Percentiles rank a stretch among this genome's conserved stretches.
Evolutionary conservation across 106 monocot species (phyloP).

Genomic region (Platanthera guangdongensis): DNA sequence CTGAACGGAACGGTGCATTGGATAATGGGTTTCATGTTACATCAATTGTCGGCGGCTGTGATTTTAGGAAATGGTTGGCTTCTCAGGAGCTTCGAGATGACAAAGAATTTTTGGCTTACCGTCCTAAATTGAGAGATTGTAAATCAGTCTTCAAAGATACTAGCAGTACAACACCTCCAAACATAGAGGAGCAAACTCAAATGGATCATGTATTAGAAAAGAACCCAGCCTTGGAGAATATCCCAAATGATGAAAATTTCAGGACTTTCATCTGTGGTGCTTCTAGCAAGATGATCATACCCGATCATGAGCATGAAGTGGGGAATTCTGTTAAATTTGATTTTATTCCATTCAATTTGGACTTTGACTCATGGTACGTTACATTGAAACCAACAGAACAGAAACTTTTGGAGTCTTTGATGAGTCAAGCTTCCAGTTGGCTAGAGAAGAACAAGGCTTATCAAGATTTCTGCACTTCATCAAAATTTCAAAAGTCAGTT

Average conservation of each 20-base stretch:
- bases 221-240: background rate
- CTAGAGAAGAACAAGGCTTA: conserved; percentile 40
- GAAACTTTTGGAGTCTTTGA: conserved; percentile 36
- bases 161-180: background rate
- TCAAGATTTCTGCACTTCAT: conserved; percentile 52
- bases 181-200: conserved; percentile 11
- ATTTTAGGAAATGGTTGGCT: conserved; percentile 16
- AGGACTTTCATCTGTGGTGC: conserved; percentile 55
- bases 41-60: conserved; percentile 25
- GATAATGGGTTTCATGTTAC: conserved; percentile 31
- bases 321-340: conserved; percentile 34
- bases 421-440: conserved; percentile 49
- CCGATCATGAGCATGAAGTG: conserved; percentile 10
- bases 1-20: conserved; percentile 20
- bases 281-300: conserved; percentile 5
- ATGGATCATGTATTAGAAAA: background rate
- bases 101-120: conserved; percentile 46
- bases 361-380: conserved; percentile 27
- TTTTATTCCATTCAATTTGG: conserved; percentile 38
- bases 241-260: conserved; percentile 34
- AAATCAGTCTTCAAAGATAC: background rate
- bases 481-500: conserved; percentile 17
- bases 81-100: conserved; percentile 25
- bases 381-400: conserved; percentile 28
- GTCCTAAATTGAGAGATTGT: conserved; percentile 11